Evolutionary conservation across 495 filamentous ascomycete species (phyloP).

Genomic region (Lasiosphaeris hirsuta): DNA sequence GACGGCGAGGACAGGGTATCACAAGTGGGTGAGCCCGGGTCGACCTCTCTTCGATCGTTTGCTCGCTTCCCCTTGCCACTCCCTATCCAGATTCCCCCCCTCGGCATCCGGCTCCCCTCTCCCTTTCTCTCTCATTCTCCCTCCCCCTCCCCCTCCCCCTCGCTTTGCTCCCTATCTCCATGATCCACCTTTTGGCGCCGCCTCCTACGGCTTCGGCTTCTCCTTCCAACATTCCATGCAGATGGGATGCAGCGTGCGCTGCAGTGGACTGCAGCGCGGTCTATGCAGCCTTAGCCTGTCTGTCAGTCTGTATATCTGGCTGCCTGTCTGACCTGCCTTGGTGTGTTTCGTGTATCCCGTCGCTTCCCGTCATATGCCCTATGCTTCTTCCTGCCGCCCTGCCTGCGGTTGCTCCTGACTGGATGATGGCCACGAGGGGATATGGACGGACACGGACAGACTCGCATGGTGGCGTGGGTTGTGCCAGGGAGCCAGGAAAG

Average conservation of each 20-base stretch:
- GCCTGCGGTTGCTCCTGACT: too few relatives aligned
- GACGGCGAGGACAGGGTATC: neutral
- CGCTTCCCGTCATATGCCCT: neutral
- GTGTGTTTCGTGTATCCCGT: neutral
- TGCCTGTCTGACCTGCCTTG: neutral
- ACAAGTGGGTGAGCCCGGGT: neutral
- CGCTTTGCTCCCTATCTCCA: neutral
- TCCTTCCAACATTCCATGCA: slow-evolving; percentile 6
- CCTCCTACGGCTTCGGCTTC: slow-evolving; percentile 1
- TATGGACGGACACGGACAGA: too few relatives aligned
- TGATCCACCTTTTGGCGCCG: neutral
- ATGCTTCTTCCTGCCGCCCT: neutral
- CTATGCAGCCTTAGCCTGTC: neutral
- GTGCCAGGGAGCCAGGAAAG: too few relatives aligned
- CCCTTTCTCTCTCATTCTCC: neutral
- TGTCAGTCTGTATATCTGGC: neutral
- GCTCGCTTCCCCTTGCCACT: slow-evolving; percentile 3
- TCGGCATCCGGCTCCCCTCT: too few relatives aligned
- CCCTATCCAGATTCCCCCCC: too few relatives aligned
- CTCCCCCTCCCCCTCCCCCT: neutral
- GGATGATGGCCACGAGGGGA: too few relatives aligned
- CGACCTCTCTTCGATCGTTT: neutral
- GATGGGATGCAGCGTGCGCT: neutral
- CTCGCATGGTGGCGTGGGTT: too few relatives aligned
- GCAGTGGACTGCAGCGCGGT: neutral